Conservation (phyloP, 257 asterid genomes). For the Plectranthus barbatus region DNA sequence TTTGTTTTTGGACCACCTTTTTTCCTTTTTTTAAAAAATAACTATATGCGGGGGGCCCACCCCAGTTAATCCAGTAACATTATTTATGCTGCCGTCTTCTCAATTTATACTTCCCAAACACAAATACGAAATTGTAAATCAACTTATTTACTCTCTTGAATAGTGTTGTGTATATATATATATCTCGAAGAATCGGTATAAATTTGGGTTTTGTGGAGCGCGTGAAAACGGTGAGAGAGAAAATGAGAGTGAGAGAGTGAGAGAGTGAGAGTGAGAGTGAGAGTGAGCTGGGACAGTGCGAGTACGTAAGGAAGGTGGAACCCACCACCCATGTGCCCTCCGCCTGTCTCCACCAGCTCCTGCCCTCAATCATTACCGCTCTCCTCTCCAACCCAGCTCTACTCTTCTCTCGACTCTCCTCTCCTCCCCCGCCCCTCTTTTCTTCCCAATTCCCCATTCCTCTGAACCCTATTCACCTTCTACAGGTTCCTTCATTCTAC, state of each 20-base stretch:
- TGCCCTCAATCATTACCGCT: conserved; percentile 80
- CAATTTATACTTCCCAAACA: too few relatives aligned
- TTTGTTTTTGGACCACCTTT: conserved; percentile 23
- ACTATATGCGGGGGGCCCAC: neutral
- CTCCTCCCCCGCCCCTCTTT: neutral
- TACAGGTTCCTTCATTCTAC: neutral
- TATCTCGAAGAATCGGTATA: too few relatives aligned
- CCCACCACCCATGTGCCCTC: conserved; percentile 98
- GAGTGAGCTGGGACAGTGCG: conserved; percentile 16
- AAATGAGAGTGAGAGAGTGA: too few relatives aligned
- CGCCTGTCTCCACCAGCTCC: conserved; percentile 95
- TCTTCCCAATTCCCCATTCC: neutral
- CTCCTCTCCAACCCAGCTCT: neutral
- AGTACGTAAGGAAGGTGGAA: conserved; percentile 32
- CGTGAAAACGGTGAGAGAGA: neutral
- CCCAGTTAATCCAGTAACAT: neutral
- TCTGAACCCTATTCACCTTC: conserved; percentile 8
- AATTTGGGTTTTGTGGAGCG: neutral
- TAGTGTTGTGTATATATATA: too few relatives aligned
- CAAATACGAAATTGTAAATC: too few relatives aligned
- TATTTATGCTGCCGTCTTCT: neutral
- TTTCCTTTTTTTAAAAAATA: neutral
- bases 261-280: neutral
- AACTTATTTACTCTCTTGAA: too few relatives aligned
- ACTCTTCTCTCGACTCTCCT: neutral